phyloP scores from a whole-genome alignment of 257 asterid species.

The Penstemon davidsonii region DNA sequence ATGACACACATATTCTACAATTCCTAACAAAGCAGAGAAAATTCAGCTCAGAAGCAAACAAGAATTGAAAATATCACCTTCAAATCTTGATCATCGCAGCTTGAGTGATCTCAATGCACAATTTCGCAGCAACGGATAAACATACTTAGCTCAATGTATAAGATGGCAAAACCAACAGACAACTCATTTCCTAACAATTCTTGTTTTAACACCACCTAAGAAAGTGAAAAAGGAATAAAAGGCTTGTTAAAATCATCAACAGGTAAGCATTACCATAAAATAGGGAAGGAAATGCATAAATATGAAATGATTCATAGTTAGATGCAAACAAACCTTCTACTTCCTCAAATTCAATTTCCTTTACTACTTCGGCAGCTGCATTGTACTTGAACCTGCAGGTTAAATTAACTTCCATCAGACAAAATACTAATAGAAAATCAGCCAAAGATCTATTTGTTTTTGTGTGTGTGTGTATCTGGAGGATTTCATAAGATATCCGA shows the following conservation, averaged over 20 bases:
- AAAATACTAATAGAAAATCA: constrained; percentile 10
- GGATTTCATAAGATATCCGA: background rate
- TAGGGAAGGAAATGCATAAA: too few species aligned
- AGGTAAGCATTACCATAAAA: background rate
- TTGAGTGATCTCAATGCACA: constrained; percentile 5
- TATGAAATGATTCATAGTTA: background rate
- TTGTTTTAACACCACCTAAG: constrained; percentile 75
- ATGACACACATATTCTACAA: constrained; percentile 8
- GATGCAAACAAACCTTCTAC: constrained; percentile 64
- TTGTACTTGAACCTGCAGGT: constrained; percentile 74
- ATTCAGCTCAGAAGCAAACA: constrained; percentile 8
- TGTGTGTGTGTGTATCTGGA: background rate
- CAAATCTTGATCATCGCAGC: background rate
- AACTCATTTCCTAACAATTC: constrained; percentile 58
- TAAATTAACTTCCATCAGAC: constrained; percentile 20
- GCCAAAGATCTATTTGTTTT: constrained; percentile 1
- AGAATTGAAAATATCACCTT: constrained; percentile 18
- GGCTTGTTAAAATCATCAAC: constrained; percentile 15
- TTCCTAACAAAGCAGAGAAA: background rate
- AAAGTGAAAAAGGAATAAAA: constrained; percentile 21
- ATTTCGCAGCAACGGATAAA: constrained; percentile 20
- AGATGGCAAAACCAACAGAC: constrained; percentile 21
- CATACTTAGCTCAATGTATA: constrained; percentile 25
- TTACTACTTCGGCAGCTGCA: constrained; percentile 73
- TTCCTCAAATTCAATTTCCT: constrained; percentile 80